A percentile compares a stretch with the other conserved stretches of the same genome.
Conservation (phyloP, 164 flowering plant species). For the Macadamia integrifolia region DNA sequence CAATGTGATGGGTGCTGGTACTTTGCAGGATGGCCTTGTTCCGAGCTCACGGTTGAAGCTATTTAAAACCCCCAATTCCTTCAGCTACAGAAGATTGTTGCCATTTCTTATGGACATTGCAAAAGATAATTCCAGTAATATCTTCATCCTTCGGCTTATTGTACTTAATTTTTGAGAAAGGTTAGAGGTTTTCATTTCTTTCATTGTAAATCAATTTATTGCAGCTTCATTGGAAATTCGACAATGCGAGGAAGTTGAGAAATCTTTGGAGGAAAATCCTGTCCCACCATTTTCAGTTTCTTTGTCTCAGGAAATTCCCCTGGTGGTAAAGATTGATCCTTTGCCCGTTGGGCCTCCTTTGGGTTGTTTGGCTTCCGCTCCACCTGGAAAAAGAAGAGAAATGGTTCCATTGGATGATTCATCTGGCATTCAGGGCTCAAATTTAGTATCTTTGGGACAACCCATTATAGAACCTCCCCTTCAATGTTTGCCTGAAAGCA, state of each 20-base stretch:
- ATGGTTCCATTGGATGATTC: background rate
- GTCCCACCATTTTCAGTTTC: background rate
- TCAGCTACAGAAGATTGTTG: conserved; percentile 56
- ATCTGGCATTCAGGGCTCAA: background rate
- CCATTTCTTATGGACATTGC: conserved; percentile 50
- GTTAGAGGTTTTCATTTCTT: background rate
- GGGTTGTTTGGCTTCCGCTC: conserved; percentile 2
- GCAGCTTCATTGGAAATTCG: conserved; percentile 25
- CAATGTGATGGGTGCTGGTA: background rate
- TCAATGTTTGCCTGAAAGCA: background rate
- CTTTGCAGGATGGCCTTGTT: conserved; percentile 23
- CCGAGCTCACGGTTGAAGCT: conserved; percentile 32
- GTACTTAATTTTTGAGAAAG: background rate
- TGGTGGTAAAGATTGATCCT: background rate
- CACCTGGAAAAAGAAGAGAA: background rate
- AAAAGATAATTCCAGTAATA: conserved; percentile 32
- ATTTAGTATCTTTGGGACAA: background rate
- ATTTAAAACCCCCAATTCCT: conserved; percentile 34
- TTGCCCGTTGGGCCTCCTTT: background rate
- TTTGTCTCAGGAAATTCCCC: conserved; percentile 1
- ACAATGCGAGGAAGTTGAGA: conserved; percentile 14
- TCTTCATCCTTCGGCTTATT: conserved; percentile 1
- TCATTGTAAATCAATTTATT: background rate
- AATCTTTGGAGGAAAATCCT: conserved; percentile 15
- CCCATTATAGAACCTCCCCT: background rate